Evolutionary conservation across 768 basidiomycete species (phyloP).

Genomic region (Termitomyces sp.): DNA sequence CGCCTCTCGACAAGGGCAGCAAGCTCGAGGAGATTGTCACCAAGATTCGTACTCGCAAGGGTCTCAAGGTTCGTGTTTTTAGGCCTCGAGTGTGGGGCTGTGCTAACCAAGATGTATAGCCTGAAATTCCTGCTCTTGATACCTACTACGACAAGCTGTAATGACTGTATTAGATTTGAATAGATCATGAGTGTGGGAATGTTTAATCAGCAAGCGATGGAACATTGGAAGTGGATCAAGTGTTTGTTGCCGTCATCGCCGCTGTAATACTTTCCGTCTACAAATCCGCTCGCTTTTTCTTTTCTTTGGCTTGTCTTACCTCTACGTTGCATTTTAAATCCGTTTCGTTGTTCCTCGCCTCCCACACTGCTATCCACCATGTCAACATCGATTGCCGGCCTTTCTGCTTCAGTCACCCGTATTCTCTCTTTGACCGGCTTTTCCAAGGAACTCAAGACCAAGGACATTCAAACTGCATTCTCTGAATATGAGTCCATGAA

Average conservation of each 20-base stretch:
- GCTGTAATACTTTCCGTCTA: conserved; percentile 12
- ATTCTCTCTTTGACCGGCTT: conserved; percentile 93
- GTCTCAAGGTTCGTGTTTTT: conserved; percentile 67
- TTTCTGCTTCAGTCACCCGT: conserved; percentile 94
- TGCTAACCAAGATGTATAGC: conserved; percentile 36
- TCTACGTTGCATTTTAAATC: conserved; percentile 15
- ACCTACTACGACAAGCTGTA: conserved; percentile 93
- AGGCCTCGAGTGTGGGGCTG: not conserved
- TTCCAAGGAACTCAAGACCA: conserved; percentile 92
- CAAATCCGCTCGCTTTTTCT: conserved; percentile 19
- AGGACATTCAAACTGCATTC: conserved; percentile 91
- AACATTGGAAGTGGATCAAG: conserved; percentile 2
- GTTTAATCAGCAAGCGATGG: conserved; percentile 3
- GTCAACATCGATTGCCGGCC: conserved; percentile 70
- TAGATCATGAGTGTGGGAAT: conserved; percentile 14
- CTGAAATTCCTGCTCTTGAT: conserved; percentile 84
- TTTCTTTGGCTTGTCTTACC: conserved; percentile 5
- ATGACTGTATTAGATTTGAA: conserved; percentile 14
- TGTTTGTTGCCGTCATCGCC: conserved; percentile 1
- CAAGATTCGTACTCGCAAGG: conserved; percentile 86
- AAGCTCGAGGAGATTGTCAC: conserved; percentile 85
- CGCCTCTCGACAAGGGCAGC: conserved; percentile 84
- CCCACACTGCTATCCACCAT: conserved; percentile 34
- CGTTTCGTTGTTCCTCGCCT: conserved; percentile 9
- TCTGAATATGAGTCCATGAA: conserved; percentile 79